Base-by-base conservation (phyloP, 257 asterid genomes). In the Solanum pinnatisectum region DNA sequence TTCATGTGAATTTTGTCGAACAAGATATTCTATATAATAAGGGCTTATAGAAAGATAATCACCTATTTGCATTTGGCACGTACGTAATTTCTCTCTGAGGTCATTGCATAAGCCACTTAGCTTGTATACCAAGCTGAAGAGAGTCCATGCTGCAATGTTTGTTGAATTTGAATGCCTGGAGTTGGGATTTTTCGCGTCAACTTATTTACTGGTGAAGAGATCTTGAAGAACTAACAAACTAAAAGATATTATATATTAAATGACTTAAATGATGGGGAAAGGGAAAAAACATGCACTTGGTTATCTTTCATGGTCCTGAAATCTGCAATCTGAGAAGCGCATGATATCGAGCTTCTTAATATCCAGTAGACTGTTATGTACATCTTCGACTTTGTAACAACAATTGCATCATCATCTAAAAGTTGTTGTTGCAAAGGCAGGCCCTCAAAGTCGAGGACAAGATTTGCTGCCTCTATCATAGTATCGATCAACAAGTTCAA, bases 251-350 rank as follows among this genome's bases (percentile, higher is more conserved):
- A 73, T 16, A 27, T 16, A 44, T 18, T 44, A 36, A 79, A 27
- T 27, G 6, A 44, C 12, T 13, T 33, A 52, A 88, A 86, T 71
- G 88, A 92, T 90, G 92, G 92, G 94, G 91, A 89, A 91, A 94
- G 92, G 92, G 95, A 93, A 90, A 92, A 94, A 91, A 93, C 96
- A 94, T 93, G 98, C 98, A 94, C 98, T 95, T 93, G 95, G 94
- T 91, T 94, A 87, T 90, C 88, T 90, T 90, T 91, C 86, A 89
- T 89, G 78, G 89, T 90, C 87, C 93, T 87, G 27, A 91, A 87
- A 90, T 92, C 93, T 68, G 94, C 89, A 60, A 95, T 83, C 9
- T 92, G 91, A 76, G 94, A 91, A 67, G 89, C 87, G 87, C 98
- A 92, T 35, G 92, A 93, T 33, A 93, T 63, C 49, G 94, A 77